These are phyloP conservation scores for Epichloe elymi DNA, from an alignment of 2,329 filamentous ascomycete genomes.

Conservation along the genomic window DNA sequence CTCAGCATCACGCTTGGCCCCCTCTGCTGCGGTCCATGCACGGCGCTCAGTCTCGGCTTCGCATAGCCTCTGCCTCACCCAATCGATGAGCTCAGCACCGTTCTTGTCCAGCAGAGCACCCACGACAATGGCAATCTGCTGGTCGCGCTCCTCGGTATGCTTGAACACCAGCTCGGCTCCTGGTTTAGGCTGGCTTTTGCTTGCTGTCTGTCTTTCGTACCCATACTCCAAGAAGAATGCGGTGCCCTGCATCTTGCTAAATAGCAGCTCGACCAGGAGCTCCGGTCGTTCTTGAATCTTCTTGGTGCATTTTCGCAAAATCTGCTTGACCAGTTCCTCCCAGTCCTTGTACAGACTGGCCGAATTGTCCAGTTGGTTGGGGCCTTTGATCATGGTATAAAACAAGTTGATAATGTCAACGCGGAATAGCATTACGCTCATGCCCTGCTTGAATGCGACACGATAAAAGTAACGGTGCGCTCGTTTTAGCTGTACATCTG, in stretches of 20 bases:
- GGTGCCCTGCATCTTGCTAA: slow-evolving; percentile 78
- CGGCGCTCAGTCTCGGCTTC: slow-evolving; percentile 60
- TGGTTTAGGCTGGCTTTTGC: slow-evolving; percentile 47
- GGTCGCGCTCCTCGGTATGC: slow-evolving; percentile 50
- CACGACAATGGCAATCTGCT: slow-evolving; percentile 69
- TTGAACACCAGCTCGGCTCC: slow-evolving; percentile 78
- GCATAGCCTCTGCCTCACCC: slow-evolving; percentile 62
- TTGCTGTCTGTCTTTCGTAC: slow-evolving; percentile 68
- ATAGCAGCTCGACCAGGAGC: slow-evolving; percentile 80
- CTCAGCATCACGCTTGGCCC: slow-evolving; percentile 35
- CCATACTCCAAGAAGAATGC: slow-evolving; percentile 85
- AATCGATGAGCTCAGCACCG: slow-evolving; percentile 61
- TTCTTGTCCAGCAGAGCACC: slow-evolving; percentile 69
- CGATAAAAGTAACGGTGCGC: slow-evolving; percentile 91
- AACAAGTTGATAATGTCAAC: slow-evolving; percentile 84
- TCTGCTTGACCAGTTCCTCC: slow-evolving; percentile 76
- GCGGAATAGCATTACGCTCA: slow-evolving; percentile 76
- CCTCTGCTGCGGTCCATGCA: slow-evolving; percentile 62
- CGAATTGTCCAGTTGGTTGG: slow-evolving; percentile 56
- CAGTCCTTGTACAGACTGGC: slow-evolving; percentile 69
- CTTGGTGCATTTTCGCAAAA: slow-evolving; percentile 68
- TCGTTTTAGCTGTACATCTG: slow-evolving; percentile 70
- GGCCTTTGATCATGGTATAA: slow-evolving; percentile 84
- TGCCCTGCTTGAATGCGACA: slow-evolving; percentile 86
- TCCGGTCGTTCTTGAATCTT: slow-evolving; percentile 79